Base-by-base conservation (phyloP, 1,139 yeast species). In the Geotrichum citri-aurantii region DNA sequence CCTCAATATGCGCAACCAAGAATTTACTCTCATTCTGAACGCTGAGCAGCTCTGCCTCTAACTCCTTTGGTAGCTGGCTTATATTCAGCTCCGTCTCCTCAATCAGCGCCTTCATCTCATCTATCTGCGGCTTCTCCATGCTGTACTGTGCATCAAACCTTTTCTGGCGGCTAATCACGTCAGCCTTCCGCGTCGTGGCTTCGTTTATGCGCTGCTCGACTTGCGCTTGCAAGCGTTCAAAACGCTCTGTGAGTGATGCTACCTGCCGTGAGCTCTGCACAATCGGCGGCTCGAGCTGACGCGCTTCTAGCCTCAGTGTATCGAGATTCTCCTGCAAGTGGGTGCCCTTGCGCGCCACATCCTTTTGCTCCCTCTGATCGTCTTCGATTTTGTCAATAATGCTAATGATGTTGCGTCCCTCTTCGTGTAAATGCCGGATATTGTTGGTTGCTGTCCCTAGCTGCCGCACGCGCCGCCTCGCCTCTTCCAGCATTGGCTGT, bases 371-470 rank as follows among this genome's bases (percentile, higher is more conserved):
- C 48, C 71, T 73, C 24, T 83, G 67, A 61, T 83, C 90, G 37
- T 72, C 72, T 48, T 79, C 76, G 19, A 86, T 76, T 58, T 85
- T 92, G 54, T 85, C 88, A 48, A 85, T 72, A 3, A 82, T 73
- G 58, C 80, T 77, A 56, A 79, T 74, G 48, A 84, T 73, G 55
- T 76, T 78, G 59, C 76, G 78, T 56, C 86, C 69, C 61, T 85
- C 89, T 61, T 75, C 79, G 57, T 82, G 82, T 6, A 85, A 74
- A n/a, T 73, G 68, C 55, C 79, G 80, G 60, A 88, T 78, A 0
- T 91, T 79, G 60, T 85, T 87, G 14, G 82, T 75, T 0, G 93
- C 80, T 1, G 79, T 73, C 2, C 81, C 74, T 44, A 85, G 68
- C 60, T 82, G 83, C 54, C 82, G 73, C 54, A 81, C 78, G 61